phyloP scores from a whole-genome alignment of 495 filamentous ascomycete genomes.

The Xylaria acuta region DNA sequence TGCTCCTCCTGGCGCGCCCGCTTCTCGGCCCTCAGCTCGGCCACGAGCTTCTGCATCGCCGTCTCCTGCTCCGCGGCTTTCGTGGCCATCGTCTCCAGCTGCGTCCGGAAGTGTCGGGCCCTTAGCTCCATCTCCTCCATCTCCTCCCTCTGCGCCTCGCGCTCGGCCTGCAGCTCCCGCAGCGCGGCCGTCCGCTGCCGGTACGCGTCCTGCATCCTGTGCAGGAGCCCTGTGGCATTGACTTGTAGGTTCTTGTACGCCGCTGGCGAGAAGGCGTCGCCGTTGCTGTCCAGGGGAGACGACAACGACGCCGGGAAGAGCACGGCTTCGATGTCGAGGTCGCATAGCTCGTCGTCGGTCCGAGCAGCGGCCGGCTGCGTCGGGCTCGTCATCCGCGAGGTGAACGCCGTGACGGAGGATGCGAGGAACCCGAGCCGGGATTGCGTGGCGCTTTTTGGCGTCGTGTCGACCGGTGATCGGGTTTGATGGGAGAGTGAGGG shows the following conservation, averaged over 20 bases:
- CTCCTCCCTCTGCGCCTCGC: slow-evolving; percentile 71
- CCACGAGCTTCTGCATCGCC: slow-evolving; percentile 65
- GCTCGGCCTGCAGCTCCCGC: slow-evolving; percentile 65
- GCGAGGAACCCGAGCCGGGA: slow-evolving; percentile 49
- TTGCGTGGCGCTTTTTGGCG: slow-evolving; percentile 47
- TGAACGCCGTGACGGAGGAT: slow-evolving; percentile 49
- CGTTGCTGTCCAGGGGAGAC: slow-evolving; percentile 32
- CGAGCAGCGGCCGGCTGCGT: slow-evolving; percentile 30
- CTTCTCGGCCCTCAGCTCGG: slow-evolving; percentile 68
- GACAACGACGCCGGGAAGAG: slow-evolving; percentile 63
- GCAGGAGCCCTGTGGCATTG: slow-evolving; percentile 70
- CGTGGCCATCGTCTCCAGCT: slow-evolving; percentile 79
- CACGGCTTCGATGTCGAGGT: slow-evolving; percentile 66
- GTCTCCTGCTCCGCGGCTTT: slow-evolving; percentile 69
- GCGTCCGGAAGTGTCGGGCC: slow-evolving; percentile 68
- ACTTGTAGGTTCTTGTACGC: slow-evolving; percentile 73
- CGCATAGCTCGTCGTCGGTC: slow-evolving; percentile 66
- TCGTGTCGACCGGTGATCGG: slow-evolving; percentile 29
- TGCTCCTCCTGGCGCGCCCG: slow-evolving; percentile 60
- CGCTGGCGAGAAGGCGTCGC: slow-evolving; percentile 64
- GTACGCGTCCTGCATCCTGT: slow-evolving; percentile 74
- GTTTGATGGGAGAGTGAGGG: slow-evolving; percentile 38
- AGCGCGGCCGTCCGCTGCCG: slow-evolving; percentile 65
- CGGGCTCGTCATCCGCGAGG: slow-evolving; percentile 46
- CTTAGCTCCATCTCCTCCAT: slow-evolving; percentile 76